phyloP scores from a whole-genome alignment of 176 grass and related monocot genomes.

The Ensete glaucum region DNA sequence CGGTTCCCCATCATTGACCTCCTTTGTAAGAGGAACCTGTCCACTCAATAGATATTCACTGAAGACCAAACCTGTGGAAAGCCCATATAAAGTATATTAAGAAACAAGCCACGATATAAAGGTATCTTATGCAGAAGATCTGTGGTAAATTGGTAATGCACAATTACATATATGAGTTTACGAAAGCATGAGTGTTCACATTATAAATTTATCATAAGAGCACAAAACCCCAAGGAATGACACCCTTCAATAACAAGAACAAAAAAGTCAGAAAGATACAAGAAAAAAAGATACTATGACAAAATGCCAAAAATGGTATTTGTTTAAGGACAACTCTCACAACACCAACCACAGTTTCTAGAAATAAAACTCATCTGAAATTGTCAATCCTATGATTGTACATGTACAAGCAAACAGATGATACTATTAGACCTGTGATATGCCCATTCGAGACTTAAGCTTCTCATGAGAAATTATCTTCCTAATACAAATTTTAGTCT shows the following conservation, averaged over 20 bases:
- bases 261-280: neutral
- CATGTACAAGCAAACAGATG: neutral
- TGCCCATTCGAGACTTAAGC: no score
- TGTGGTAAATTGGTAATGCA: no score
- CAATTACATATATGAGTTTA: neutral
- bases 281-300: neutral
- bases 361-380: neutral
- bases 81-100: constrained; percentile 1
- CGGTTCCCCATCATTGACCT: constrained; percentile 82
- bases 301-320: neutral
- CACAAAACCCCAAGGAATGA: neutral
- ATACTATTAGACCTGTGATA: neutral
- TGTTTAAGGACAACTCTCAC: neutral
- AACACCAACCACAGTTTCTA: neutral
- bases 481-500: neutral
- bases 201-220: neutral
- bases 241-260: neutral
- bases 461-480: neutral
- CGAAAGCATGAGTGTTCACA: neutral
- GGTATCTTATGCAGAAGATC: neutral
- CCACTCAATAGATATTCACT: constrained; percentile 92
- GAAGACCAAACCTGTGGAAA: constrained; percentile 66
- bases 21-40: constrained; percentile 79
- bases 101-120: neutral
- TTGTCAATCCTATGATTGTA: neutral